A percentile compares a stretch with the other conserved stretches of the same genome.
These are phyloP conservation scores for Nymphaea colorata DNA, from an alignment of 164 flowering plant genomes.

Conservation along the genomic window DNA sequence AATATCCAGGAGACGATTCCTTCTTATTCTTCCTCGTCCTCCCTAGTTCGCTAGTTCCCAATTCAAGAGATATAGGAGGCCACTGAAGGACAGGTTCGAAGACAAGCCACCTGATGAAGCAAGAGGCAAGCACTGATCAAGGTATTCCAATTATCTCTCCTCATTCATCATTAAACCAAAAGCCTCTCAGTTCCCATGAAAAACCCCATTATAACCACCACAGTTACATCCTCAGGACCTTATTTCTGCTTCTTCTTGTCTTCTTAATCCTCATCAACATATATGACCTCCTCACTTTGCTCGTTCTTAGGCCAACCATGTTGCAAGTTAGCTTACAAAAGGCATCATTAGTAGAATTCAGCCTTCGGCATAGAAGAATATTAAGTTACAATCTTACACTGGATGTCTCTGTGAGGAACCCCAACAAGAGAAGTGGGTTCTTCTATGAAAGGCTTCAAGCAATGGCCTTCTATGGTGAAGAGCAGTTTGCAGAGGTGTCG, in stretches of 20 bases:
- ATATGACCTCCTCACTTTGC: conserved; percentile 22
- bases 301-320: conserved; percentile 19
- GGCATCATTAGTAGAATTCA: conserved; percentile 22
- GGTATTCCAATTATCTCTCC: not conserved
- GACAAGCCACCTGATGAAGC: not conserved
- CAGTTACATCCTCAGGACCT: conserved; percentile 11
- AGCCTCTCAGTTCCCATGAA: not conserved
- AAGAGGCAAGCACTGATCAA: not conserved
- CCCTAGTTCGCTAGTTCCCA: no score
- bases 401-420: conserved; percentile 22
- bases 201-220: conserved; percentile 13
- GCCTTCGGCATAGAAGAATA: conserved; percentile 6
- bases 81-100: not conserved
- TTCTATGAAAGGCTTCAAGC: conserved; percentile 28
- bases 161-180: no score
- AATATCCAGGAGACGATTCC: no score
- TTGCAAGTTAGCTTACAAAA: conserved; percentile 19
- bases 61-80: no score
- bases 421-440: conserved; percentile 23
- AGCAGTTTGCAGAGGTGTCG: conserved; percentile 6
- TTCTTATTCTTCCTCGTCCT: no score
- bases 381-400: conserved; percentile 21
- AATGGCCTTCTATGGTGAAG: conserved; percentile 12
- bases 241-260: conserved; percentile 13
- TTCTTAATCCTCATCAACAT: conserved; percentile 15